phyloP scores from a whole-genome alignment of 192 early-diverging fungal genomes.

The Kappamyces sp. region DNA sequence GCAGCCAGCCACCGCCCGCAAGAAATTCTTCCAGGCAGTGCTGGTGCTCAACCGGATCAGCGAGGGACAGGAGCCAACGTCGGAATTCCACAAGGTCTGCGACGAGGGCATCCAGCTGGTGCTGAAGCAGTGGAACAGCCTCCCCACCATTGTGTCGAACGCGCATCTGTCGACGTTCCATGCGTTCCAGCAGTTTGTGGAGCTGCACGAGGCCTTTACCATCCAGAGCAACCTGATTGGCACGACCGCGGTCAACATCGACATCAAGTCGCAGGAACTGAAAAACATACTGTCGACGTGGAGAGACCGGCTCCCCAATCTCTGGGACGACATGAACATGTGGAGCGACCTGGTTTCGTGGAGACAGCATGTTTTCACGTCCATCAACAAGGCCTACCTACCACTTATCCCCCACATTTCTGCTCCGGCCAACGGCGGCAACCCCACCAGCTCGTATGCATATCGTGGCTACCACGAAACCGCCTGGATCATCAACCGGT shows the following conservation, averaged over 20 bases:
- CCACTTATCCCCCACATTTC: constrained; percentile 62
- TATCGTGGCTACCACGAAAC: constrained; percentile 99
- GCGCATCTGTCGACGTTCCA: constrained; percentile 86
- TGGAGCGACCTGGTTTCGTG: constrained; percentile 98
- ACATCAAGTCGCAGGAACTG: constrained; percentile 78
- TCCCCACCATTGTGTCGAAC: constrained; percentile 78
- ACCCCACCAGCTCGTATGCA: constrained; percentile 74
- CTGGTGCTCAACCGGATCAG: constrained; percentile 66
- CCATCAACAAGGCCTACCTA: constrained; percentile 92
- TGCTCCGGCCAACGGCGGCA: constrained; percentile 24
- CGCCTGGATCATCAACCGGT: constrained; percentile 99
- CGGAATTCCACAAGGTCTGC: constrained; percentile 70
- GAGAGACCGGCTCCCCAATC: constrained; percentile 94
- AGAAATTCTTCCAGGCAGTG: constrained; percentile 85
- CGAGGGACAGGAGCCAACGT: constrained; percentile 37
- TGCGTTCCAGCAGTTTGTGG: constrained; percentile 93
- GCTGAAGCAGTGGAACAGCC: constrained; percentile 72
- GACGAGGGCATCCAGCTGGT: constrained; percentile 83
- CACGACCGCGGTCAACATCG: constrained; percentile 80
- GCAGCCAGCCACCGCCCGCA: constrained; percentile 57
- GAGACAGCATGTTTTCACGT: constrained; percentile 95
- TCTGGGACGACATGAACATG: constrained; percentile 95
- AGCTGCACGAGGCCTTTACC: constrained; percentile 85
- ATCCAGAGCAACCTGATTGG: constrained; percentile 76
- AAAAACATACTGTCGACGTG: constrained; percentile 89